These are phyloP conservation scores for Rhodotorula glutinis DNA, from an alignment of 1,284 basidiomycete species.

Conservation along the genomic window DNA sequence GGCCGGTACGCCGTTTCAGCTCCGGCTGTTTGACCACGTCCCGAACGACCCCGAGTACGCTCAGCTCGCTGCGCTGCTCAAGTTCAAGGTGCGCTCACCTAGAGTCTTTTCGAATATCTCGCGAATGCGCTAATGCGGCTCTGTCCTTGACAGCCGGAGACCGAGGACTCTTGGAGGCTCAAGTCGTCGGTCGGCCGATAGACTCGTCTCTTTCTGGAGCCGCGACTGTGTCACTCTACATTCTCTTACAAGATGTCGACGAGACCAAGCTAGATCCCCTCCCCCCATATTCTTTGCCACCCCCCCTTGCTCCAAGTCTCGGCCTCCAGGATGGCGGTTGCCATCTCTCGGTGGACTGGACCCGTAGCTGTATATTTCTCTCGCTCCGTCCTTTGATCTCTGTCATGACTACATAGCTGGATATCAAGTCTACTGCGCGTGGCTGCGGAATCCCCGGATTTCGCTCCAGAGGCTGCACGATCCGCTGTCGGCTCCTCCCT, in stretches of 20 bases:
- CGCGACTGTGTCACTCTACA: no score
- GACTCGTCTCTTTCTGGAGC: not conserved
- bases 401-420: not conserved
- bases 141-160: constrained; percentile 19
- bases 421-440: no score
- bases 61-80: constrained; percentile 33
- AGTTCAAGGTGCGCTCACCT: constrained; percentile 27
- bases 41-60: constrained; percentile 48
- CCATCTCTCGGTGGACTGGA: not conserved
- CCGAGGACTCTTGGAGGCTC: constrained; percentile 37
- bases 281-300: no score
- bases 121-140: not conserved
- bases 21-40: constrained; percentile 47
- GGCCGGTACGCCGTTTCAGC: constrained; percentile 64
- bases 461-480: not conserved
- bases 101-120: not conserved
- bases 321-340: no score
- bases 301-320: no score
- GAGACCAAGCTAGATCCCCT: not conserved
- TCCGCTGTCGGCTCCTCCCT: not conserved
- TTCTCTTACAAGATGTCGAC: no score
- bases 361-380: not conserved
- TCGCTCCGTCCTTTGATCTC: not conserved
- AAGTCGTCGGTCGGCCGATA: constrained; percentile 8
- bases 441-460: not conserved